A percentile compares a stretch with the other conserved stretches of the same genome.
phyloP scores from a whole-genome alignment of 768 basidiomycete genomes.

The Cubamyces lactineus region DNA sequence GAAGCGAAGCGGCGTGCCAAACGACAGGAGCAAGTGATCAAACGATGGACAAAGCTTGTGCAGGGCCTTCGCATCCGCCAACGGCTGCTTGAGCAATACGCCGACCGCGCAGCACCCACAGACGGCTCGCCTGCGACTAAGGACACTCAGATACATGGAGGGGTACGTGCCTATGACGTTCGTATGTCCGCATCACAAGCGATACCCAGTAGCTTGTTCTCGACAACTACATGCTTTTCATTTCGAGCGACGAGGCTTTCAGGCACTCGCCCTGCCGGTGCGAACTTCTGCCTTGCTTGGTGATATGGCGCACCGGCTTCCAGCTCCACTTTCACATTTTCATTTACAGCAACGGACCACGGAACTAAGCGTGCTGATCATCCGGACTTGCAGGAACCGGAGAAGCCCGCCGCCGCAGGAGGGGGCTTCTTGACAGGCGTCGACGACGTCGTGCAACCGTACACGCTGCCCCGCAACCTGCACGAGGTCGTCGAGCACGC shows the following conservation, averaged over 20 bases:
- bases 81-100: conserved; percentile 82
- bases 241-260: too few species aligned
- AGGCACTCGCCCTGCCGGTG: not conserved
- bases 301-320: not conserved
- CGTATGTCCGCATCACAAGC: not conserved
- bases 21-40: conserved; percentile 77
- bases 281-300: not conserved
- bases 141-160: conserved; percentile 3
- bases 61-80: conserved; percentile 87
- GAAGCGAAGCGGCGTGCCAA: conserved; percentile 78
- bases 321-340: not conserved
- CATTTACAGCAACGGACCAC: not conserved
- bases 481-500: conserved; percentile 29
- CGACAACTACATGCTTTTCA: too few species aligned
- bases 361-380: not conserved
- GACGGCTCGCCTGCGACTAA: not conserved
- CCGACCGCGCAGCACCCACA: conserved; percentile 20
- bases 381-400: conserved; percentile 14
- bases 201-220: too few species aligned
- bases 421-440: conserved; percentile 72
- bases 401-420: conserved; percentile 25
- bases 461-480: conserved; percentile 65
- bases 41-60: conserved; percentile 86
- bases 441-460: conserved; percentile 75
- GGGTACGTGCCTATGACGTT: conserved; percentile 14